Evolutionary conservation across 306 rosid species (phyloP), one percentile per base, ranked within the genome.

Genomic region (Urtica urens): DNA sequence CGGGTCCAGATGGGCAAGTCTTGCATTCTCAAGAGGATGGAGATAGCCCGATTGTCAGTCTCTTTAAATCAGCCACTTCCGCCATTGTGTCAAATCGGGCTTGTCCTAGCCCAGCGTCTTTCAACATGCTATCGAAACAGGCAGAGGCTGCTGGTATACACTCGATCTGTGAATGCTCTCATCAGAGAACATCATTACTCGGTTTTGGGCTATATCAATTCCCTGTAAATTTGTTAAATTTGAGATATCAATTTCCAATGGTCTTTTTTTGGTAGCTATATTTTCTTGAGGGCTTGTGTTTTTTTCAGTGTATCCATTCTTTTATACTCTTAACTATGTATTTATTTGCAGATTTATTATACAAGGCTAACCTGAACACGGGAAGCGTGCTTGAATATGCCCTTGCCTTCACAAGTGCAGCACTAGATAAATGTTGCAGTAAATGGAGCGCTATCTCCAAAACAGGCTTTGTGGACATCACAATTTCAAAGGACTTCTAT

Each of bases 331-430:
- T n/a, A n/a, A n/a, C n/a, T n/a, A n/a, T n/a, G n/a, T n/a, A n/a
- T n/a, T n/a, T n/a, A n/a, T n/a, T n/a, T n/a, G 54, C 90, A 90
- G 97, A 90, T 84, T 93, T 90, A 64, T 53, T 90, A 37, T 90
- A 84, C 66, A 84, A 79, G 78, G 93, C 97, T 51, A 90, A 84
- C 80, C 58, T 90, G 84, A 90, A 90, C 63, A 68, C 90, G 23
- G 97, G 97, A 71, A 84, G 93, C 58, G 93, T 90, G 67, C 75
- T 90, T 62, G 97, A 90, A 70, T 90, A 90, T 62, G 81, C 97
- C 30, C 84, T 90, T 51, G 97, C 97, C 31, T 90, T 90, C 64
- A 84, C 97, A 27, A 84, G 97, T 77, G 97, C 97, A 34, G 82
- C 97, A 43, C 58, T 90, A 49, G 97, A 90, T 75, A 90, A 90